Evolutionary conservation across 331 rosid genomes (phyloP).

Genomic region (Acacia concinna): DNA sequence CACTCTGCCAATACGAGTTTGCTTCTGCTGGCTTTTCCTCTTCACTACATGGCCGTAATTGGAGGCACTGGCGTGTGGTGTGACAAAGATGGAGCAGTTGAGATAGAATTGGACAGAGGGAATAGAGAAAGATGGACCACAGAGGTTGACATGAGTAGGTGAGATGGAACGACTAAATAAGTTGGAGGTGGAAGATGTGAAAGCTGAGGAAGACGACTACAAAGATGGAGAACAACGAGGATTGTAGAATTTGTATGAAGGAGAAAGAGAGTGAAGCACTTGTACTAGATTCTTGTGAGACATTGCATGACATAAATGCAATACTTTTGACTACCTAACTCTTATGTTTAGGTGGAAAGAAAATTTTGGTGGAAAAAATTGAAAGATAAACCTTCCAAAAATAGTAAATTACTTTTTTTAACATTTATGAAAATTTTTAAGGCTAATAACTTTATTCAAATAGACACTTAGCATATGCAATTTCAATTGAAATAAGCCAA

Average conservation of each 20-base stretch:
- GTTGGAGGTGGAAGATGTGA: conserved; percentile 66
- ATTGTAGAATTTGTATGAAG: conserved; percentile 54
- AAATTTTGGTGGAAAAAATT: no score
- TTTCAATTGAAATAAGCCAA: no score
- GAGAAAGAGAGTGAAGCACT: conserved; percentile 56
- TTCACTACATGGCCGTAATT: conserved; percentile 32
- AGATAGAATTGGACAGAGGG: conserved; percentile 51
- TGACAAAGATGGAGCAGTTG: conserved; percentile 62
- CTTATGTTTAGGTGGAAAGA: no score
- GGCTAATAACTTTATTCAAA: no score
- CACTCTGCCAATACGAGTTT: conserved; percentile 83
- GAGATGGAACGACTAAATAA: conserved; percentile 52
- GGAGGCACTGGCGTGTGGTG: conserved; percentile 37
- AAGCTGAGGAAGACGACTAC: conserved; percentile 57
- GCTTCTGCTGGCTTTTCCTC: conserved; percentile 55
- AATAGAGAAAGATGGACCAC: conserved; percentile 51
- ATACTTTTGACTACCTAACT: no score
- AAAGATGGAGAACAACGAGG: conserved; percentile 22
- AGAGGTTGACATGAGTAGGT: conserved; percentile 62
- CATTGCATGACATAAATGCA: no score
- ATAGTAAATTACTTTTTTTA: no score
- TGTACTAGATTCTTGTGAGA: no score
- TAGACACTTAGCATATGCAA: no score
- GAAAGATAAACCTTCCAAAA: no score
- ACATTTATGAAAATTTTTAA: no score